A percentile compares a stretch with the other conserved stretches of the same genome.
Conservation (phyloP, 345 rosid genomes). For the Brassica nigra region DNA sequence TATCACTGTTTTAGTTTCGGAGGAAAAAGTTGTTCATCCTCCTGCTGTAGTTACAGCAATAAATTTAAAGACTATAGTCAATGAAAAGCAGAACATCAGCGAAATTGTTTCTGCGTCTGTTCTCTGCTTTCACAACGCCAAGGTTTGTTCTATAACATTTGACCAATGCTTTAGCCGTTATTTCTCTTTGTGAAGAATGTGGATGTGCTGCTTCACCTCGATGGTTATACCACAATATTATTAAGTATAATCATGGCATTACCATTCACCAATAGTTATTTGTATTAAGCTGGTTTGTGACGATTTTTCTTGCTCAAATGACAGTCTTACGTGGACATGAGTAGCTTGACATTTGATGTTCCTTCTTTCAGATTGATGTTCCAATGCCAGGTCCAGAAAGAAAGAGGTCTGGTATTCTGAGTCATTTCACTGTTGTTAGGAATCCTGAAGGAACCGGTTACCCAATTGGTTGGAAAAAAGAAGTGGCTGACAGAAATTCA, state of each 20-base stretch:
- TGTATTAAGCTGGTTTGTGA: background rate
- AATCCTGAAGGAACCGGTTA: constrained; percentile 89
- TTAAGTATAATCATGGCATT: constrained; percentile 5
- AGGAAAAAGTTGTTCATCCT: constrained; percentile 60
- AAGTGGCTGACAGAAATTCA: constrained; percentile 76
- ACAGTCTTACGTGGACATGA: constrained; percentile 14
- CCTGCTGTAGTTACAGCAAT: constrained; percentile 88
- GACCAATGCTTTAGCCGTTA: constrained; percentile 24
- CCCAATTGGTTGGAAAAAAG: constrained; percentile 94
- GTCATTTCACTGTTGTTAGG: constrained; percentile 88
- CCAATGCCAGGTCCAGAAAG: constrained; percentile 92
- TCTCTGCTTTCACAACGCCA: constrained; percentile 87
- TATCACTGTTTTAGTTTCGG: constrained; percentile 54
- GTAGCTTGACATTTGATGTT: constrained; percentile 21
- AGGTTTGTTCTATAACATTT: constrained; percentile 60
- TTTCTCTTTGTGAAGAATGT: constrained; percentile 24
- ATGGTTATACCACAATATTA: background rate
- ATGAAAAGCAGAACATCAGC: constrained; percentile 77
- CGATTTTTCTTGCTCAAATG: constrained; percentile 7
- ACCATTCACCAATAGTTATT: constrained; percentile 10
- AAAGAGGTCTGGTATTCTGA: constrained; percentile 75
- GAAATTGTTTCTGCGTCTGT: constrained; percentile 93
- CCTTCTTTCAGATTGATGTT: constrained; percentile 74
- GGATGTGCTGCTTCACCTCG: background rate
- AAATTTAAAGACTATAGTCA: constrained; percentile 81